Base-by-base conservation (phyloP, 2,329 filamentous ascomycete genomes). In the Ustulina deusta region DNA sequence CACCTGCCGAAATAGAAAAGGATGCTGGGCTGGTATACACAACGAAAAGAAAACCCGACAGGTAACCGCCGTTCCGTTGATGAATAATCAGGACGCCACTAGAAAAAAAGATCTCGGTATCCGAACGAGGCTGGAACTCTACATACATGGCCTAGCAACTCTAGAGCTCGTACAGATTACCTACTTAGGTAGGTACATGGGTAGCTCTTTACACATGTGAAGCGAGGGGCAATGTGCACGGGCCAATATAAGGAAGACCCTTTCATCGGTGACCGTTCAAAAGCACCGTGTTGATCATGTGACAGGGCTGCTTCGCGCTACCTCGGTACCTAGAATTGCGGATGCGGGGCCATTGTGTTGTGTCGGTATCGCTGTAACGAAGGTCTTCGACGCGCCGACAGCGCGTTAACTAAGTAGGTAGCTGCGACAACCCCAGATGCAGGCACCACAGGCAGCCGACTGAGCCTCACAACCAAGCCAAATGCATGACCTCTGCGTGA, bases 221-320 rank as follows among this genome's bases (percentile, higher is more conserved):
- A 40, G 27, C 7, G 46, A 62, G 58, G 52, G 27, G 29, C 22
- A 60, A 29, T 46, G 38, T 9, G 67, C 72, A 71, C 69, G 29
- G 65, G 62, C 70, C 69, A 72, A 22, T 51, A 32, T 20, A 5
- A 42, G 13, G 5, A 29, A 20, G 5, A 29, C 48, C 25, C 15
- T 52, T 44, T 49, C 20, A 40, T 58, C 17, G 40, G 20, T 27
- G 20, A n/a, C 15, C 15, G 7, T 7, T 42, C 17, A 15, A n/a
- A 42, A 48, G 44, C 17, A 48, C 44, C 44, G 17, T 70, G 57
- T 40, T 63, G 69, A 55, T 74, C 74, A 75, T 75, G 74, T 74
- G 73, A 75, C 62, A 73, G 63, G 64, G 71, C 63, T 63, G 44
- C 54, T 64, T 62, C 36, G 40, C 32, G 32, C 17, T 63, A 20